Conservation (phyloP, 805 yeast species). For the Pichia cephalocereana region DNA sequence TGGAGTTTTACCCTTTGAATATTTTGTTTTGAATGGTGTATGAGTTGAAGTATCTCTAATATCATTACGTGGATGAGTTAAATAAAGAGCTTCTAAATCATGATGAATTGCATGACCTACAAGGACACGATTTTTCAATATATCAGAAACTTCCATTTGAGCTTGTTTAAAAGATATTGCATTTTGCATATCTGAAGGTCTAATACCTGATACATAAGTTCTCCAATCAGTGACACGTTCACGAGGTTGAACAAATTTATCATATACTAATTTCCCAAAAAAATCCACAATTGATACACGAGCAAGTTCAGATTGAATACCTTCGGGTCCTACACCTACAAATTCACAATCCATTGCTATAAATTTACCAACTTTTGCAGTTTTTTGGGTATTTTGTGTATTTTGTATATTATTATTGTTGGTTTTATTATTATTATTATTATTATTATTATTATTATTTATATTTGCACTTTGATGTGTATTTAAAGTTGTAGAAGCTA, state of each 20-base stretch:
- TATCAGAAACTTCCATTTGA: constrained; percentile 42
- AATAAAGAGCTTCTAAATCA: constrained; percentile 58
- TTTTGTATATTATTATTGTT: too few relatives aligned
- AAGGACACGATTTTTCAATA: constrained; percentile 47
- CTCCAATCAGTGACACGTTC: constrained; percentile 83
- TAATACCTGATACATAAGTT: constrained; percentile 85
- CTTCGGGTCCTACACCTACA: constrained; percentile 81
- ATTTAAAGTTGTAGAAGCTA: too few relatives aligned
- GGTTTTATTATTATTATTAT: not conserved
- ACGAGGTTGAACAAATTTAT: constrained; percentile 65
- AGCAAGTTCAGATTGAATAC: constrained; percentile 63
- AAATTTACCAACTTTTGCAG: constrained; percentile 51
- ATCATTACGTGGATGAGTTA: constrained; percentile 56
- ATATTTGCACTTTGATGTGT: not conserved
- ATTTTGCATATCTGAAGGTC: constrained; percentile 55
- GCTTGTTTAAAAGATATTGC: constrained; percentile 66
- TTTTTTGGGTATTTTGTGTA: not conserved
- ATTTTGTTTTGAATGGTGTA: constrained; percentile 43
- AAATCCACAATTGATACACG: constrained; percentile 82
- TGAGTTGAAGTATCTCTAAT: constrained; percentile 71
- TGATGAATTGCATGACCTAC: constrained; percentile 84
- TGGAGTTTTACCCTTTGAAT: constrained; percentile 64
- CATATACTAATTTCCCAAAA: constrained; percentile 64
- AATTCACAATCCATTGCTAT: constrained; percentile 89
- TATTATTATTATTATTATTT: too few relatives aligned